Base-by-base conservation (phyloP, 1,284 basidiomycete genomes). In the Heterobasidion parviporum region DNA sequence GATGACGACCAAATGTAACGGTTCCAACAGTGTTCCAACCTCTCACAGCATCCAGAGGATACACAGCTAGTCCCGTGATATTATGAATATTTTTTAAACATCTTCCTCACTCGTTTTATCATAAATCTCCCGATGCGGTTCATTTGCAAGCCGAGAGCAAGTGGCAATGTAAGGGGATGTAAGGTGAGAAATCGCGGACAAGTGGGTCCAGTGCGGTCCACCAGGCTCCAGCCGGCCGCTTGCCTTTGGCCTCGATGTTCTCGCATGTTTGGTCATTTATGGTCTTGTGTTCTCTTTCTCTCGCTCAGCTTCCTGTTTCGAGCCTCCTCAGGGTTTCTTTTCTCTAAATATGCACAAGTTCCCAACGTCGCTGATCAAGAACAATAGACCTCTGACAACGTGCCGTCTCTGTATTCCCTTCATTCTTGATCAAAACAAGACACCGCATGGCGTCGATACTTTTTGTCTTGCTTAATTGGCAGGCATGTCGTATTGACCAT, bases 401-500 rank as follows among this genome's bases (percentile, higher is more conserved):
- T 26, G 46, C 12, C 7, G 26, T 18, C 46, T 18, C 10, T 48
- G 46, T 32, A 14, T 32, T 18, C 38, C 12, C 38, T 41, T 6
- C 38, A 41, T 41, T 41, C 38, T 41, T 41, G 38, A 41, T 41
- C 38, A 41, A 41, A 41, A 26, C 26, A 26, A 26, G 26, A 26
- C 26, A 75, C 62, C 35, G 56, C 65, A 35, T 63, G 56, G 47
- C 58, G 60, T 36, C 60, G 49, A 53, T 61, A 56, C 3, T 61
- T 60, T 60, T 16, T 56, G 58, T 34, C 67, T 63, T 54, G 54
- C 54, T 6, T 26, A 26, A 26, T 26, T 4, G 26, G 26, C 26
- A 26, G 26, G 26, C 26, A 26, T 26, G 26, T 26, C 4, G 26
- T 26, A 26, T 26, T 26, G 26, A 26, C 26, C 26, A 4, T 26